Percentiles rank a stretch among this genome's conserved stretches.
These are phyloP conservation scores for Cytospora schulzeri DNA, from an alignment of 2,329 filamentous ascomycete genomes.

Conservation along the genomic window DNA sequence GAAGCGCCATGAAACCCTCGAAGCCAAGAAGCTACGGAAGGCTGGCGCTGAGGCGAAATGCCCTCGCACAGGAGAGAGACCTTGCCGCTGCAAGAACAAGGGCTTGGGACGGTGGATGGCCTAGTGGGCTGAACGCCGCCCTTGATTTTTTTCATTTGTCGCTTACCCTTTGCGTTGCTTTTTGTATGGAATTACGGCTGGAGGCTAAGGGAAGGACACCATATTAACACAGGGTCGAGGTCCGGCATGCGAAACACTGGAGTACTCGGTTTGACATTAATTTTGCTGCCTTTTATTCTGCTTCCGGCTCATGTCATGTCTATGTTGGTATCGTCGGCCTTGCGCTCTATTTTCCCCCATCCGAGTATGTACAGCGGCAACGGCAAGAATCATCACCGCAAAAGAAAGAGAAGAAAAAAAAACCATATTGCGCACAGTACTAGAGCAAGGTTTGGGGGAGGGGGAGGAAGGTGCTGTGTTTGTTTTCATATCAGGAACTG, in stretches of 20 bases:
- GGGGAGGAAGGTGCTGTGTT: conserved; percentile 2
- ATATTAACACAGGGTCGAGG: conserved; percentile 13
- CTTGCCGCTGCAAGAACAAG: conserved; percentile 18
- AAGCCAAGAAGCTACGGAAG: conserved; percentile 34
- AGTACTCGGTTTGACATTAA: conserved; percentile 11
- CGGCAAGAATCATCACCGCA: conserved; percentile 2
- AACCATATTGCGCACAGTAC: neutral
- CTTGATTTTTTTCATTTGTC: neutral
- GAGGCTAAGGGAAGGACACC: conserved; percentile 9
- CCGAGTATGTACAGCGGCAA: conserved; percentile 3
- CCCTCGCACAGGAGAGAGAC: conserved; percentile 14
- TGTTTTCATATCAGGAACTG: neutral
- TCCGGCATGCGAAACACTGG: conserved; percentile 12
- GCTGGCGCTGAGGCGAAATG: conserved; percentile 10
- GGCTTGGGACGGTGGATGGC: conserved; percentile 18
- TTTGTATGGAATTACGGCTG: conserved; percentile 3
- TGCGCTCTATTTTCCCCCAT: neutral
- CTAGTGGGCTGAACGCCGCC: conserved; percentile 20
- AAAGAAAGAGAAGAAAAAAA: neutral
- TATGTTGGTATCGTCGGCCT: conserved; percentile 14
- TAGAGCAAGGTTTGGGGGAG: neutral
- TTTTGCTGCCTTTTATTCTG: conserved; percentile 2
- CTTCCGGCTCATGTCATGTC: neutral
- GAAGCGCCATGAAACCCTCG: conserved; percentile 39
- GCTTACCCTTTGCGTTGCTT: neutral